Percentiles rank a stretch among this genome's conserved stretches.
Evolutionary conservation across 495 filamentous ascomycete species (phyloP).

Genomic region (Xylaria cubensis): DNA sequence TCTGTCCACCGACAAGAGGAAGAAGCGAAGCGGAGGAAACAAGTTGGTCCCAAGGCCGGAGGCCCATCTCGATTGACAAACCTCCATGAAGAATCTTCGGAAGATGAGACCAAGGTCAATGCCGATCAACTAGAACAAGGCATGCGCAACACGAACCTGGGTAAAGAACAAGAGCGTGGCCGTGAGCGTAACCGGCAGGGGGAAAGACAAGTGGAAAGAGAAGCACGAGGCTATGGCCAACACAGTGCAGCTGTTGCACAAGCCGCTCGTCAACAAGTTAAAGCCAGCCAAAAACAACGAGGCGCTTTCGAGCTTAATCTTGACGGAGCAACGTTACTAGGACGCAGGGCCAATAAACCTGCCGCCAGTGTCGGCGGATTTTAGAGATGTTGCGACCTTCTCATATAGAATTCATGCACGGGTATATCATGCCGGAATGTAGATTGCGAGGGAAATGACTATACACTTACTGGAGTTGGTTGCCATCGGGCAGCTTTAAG

Average conservation of each 20-base stretch:
- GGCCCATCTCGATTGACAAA: constrained; percentile 56
- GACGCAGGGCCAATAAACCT: constrained; percentile 69
- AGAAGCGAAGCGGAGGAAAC: constrained; percentile 88
- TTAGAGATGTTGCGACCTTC: constrained; percentile 26
- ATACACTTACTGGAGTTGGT: constrained; percentile 8
- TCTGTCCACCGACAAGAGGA: constrained; percentile 97
- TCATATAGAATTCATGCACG: not conserved
- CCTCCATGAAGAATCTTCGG: constrained; percentile 74
- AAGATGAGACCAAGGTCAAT: constrained; percentile 62
- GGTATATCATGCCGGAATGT: not conserved
- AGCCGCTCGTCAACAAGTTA: constrained; percentile 78
- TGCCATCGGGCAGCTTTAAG: not conserved
- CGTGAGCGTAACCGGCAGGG: constrained; percentile 53
- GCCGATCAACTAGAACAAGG: constrained; percentile 76
- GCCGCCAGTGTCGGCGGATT: constrained; percentile 46
- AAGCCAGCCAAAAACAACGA: constrained; percentile 61
- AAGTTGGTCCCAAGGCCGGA: constrained; percentile 65
- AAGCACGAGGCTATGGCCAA: constrained; percentile 78
- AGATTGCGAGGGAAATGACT: not conserved
- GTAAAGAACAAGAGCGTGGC: constrained; percentile 55
- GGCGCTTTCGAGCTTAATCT: constrained; percentile 90
- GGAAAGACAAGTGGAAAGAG: constrained; percentile 46
- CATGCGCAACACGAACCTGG: constrained; percentile 79
- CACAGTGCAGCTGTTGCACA: constrained; percentile 78
- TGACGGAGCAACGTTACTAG: constrained; percentile 86